Conservation (phyloP, 2,329 filamentous ascomycete genomes). For the Albophoma yamanashiensis region DNA sequence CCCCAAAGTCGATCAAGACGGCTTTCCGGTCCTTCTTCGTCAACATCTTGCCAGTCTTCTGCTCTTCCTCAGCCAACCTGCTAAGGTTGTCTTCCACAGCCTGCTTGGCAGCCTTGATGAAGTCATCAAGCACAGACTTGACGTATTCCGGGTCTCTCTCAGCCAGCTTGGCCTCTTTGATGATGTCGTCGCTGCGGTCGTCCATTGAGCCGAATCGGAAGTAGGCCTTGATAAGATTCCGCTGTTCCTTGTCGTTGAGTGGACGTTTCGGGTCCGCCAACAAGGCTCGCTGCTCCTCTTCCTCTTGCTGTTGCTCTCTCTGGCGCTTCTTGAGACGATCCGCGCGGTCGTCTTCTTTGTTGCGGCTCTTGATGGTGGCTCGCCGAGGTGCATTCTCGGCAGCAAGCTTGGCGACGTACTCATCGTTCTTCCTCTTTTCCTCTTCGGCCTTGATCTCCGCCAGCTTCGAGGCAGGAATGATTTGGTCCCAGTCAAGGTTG, state of each 20-base stretch:
- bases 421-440: slow-evolving; percentile 70
- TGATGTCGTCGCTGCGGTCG: slow-evolving; percentile 76
- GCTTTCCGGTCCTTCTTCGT: slow-evolving; percentile 98
- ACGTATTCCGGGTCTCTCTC: slow-evolving; percentile 78
- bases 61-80: slow-evolving; percentile 69
- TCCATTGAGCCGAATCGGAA: slow-evolving; percentile 86
- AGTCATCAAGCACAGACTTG: slow-evolving; percentile 62
- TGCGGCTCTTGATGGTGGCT: slow-evolving; percentile 50
- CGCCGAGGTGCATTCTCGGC: slow-evolving; percentile 78
- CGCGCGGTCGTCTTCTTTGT: slow-evolving; percentile 49
- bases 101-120: slow-evolving; percentile 48
- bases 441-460: slow-evolving; percentile 85
- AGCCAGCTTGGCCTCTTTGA: slow-evolving; percentile 73
- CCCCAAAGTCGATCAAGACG: slow-evolving; percentile 86
- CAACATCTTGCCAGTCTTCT: slow-evolving; percentile 67
- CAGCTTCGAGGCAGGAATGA: slow-evolving; percentile 88
- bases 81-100: slow-evolving; percentile 58
- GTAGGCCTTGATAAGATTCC: slow-evolving; percentile 82
- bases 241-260: slow-evolving; percentile 83
- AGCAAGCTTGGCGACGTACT: slow-evolving; percentile 70
- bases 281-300: slow-evolving; percentile 64
- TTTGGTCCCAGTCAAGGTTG: slow-evolving; percentile 88
- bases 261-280: slow-evolving; percentile 79
- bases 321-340: slow-evolving; percentile 58
- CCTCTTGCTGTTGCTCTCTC: slow-evolving; percentile 53